Evolutionary conservation across 2,329 filamentous ascomycete genomes (phyloP).

Genomic region (Aulographum hederae): DNA sequence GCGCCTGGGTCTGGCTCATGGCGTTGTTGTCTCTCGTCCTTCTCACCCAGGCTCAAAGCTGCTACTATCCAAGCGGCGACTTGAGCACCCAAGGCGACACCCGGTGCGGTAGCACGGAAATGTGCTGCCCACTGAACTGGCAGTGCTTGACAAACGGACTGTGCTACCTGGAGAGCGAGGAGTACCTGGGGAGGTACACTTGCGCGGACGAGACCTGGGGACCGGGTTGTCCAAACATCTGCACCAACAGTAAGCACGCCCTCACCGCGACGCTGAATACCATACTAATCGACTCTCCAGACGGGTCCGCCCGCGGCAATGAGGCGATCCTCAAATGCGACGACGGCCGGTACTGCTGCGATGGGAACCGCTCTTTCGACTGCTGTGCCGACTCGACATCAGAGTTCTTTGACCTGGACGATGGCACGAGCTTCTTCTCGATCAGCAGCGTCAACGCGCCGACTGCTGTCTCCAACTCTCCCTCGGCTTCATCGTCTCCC

Average conservation of each 20-base stretch:
- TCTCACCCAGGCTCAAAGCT: slow-evolving; percentile 10
- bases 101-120: slow-evolving; percentile 8
- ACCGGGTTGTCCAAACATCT: slow-evolving; percentile 8
- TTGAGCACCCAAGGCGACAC: too few relatives aligned
- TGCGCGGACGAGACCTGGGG: slow-evolving; percentile 16
- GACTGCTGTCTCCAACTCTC: too few relatives aligned
- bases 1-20: too few relatives aligned
- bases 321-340: slow-evolving; percentile 13
- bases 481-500: too few relatives aligned
- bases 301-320: slow-evolving; percentile 10
- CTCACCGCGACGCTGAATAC: too few relatives aligned
- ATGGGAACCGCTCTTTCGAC: slow-evolving; percentile 6
- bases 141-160: slow-evolving; percentile 14
- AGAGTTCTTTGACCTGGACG: background rate
- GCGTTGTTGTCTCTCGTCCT: background rate
- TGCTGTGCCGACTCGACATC: background rate
- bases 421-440: background rate
- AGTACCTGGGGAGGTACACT: slow-evolving; percentile 13
- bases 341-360: slow-evolving; percentile 14
- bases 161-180: slow-evolving; percentile 10
- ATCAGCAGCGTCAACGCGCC: too few relatives aligned
- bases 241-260: slow-evolving; percentile 9
- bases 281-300: too few relatives aligned
- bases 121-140: slow-evolving; percentile 18
- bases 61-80: slow-evolving; percentile 18